Evolutionary conservation across 345 rosid species (phyloP), one percentile per base, ranked within the genome.

Genomic region (Abelmoschus esculentus): DNA sequence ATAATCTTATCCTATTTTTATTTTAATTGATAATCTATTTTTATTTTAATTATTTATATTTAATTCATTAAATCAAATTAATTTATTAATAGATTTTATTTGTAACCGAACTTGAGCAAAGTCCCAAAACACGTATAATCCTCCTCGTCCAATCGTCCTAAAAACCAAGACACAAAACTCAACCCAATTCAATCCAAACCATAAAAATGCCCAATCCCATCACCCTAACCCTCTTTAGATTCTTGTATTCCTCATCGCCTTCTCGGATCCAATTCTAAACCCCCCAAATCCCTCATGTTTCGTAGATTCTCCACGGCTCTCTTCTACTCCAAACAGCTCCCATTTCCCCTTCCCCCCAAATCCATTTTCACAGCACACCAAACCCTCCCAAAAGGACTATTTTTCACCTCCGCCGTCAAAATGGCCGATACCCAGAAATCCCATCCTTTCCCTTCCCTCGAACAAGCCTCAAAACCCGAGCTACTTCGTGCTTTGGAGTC

Each of bases 401-500:
- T 78, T 64, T 72, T 79, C 15, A 74, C 72, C 5, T 82, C 88
- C 3, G 55, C 74, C 18, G 42, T 77, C 78, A 82, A 76, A 78
- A 86, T 88, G 97, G 70, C 79, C 42, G 72, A 86, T n/a, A 61
- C 85, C 78, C 87, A 80, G 11, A 76, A 73, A 50, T 76, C 82
- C 18, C 80, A 57, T 46, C 53, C 80, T 4, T 69, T 83, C 28
- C 78, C 88, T 2, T 69, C 67, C 6, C 83, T 74, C 1, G 85
- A 85, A 67, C 85, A 86, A 63, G 82, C 84, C 61, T 49, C 81
- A 67, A 86, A 80, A 57, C 79, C 70, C 5, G 96, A 91, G 73
- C 47, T 80, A 49, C 75, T 93, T 18, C 90, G 95, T 10, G 86
- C 92, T 64, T 87, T 93, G 12, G 97, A 93, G 72, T 76, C 84